Conservation (phyloP, 192 early-diverging fungal species). For the Jimgerdemannia lactiflua region DNA sequence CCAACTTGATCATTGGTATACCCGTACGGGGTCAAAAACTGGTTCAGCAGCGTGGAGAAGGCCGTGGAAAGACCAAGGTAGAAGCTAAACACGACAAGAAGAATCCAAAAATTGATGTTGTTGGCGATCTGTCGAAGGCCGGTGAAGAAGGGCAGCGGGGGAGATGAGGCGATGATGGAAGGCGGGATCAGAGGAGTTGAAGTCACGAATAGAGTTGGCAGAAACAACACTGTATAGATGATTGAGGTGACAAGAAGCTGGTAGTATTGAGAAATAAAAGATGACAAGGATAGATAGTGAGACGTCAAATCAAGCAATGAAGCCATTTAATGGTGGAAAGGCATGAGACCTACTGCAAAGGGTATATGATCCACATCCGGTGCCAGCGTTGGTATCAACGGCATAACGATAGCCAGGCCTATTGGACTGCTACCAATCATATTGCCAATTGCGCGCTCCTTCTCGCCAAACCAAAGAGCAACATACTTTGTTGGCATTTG, state of each 20-base stretch:
- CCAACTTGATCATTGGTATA: conserved; percentile 29
- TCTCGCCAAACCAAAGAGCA: conserved; percentile 48
- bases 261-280: conserved; percentile 36
- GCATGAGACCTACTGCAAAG: not conserved
- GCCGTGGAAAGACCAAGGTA: conserved; percentile 29
- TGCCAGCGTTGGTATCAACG: not conserved
- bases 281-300: too few species aligned
- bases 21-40: conserved; percentile 32
- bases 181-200: conserved; percentile 16
- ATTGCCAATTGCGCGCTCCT: conserved; percentile 42
- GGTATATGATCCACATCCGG: not conserved
- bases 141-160: conserved; percentile 11
- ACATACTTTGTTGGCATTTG: conserved; percentile 52
- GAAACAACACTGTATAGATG: not conserved
- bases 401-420: not conserved
- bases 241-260: conserved; percentile 22
- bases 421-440: conserved; percentile 35
- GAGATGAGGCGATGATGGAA: conserved; percentile 1
- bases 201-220: conserved; percentile 22
- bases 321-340: not conserved
- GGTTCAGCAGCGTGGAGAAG: conserved; percentile 24
- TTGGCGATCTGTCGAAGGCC: not conserved
- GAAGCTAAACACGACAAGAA: conserved; percentile 25
- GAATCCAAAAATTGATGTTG: conserved; percentile 25
- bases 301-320: too few species aligned